These are phyloP conservation scores for Lecanicillium sp. DNA, from an alignment of 2,329 filamentous ascomycete genomes.

Conservation along the genomic window DNA sequence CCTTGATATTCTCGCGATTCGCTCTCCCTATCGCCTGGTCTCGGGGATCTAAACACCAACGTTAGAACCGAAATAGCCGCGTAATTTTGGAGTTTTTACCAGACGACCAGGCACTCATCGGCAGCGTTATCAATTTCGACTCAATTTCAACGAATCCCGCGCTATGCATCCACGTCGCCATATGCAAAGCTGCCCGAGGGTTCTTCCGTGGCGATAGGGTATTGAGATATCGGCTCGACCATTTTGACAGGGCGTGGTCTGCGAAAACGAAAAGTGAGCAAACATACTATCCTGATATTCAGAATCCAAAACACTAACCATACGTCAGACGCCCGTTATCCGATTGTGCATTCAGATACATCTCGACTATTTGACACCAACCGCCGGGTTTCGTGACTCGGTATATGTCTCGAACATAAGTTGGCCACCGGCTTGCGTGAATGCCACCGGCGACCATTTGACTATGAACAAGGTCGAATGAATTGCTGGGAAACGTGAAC, in stretches of 20 bases:
- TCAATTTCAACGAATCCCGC: conserved; percentile 66
- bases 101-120: conserved; percentile 63
- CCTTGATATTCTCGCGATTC: conserved; percentile 49
- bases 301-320: conserved; percentile 31
- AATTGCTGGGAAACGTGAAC: conserved; percentile 61
- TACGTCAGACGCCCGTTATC: conserved; percentile 72
- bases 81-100: too few species aligned
- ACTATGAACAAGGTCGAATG: conserved; percentile 82
- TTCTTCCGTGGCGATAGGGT: conserved; percentile 60
- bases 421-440: conserved; percentile 63
- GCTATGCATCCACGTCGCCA: conserved; percentile 51
- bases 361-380: conserved; percentile 85
- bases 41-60: conserved; percentile 36
- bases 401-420: conserved; percentile 71
- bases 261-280: background rate
- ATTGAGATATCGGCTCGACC: conserved; percentile 60
- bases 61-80: background rate
- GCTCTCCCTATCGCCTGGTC: conserved; percentile 47
- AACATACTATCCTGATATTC: background rate
- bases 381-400: conserved; percentile 67
- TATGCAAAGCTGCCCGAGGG: conserved; percentile 54
- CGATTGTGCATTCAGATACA: conserved; percentile 80
- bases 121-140: conserved; percentile 57
- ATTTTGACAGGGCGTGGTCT: conserved; percentile 60
- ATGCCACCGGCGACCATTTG: conserved; percentile 67